Base-by-base conservation (phyloP, 306 rosid species). In the Casuarina equisetifolia region DNA sequence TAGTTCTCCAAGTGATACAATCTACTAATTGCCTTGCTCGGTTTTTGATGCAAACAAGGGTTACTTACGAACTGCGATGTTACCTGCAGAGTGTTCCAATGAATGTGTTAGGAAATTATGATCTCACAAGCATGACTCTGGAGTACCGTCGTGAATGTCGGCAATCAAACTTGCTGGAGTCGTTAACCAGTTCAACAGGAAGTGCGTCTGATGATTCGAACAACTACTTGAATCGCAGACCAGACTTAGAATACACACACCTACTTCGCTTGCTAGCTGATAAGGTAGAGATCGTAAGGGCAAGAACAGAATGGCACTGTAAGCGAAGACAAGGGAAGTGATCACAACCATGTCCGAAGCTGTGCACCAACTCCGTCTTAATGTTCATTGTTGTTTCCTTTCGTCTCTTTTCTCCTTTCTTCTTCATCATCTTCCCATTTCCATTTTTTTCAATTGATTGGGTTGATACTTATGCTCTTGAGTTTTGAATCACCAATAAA, bases 111-210 rank as follows among this genome's bases (percentile, higher is more conserved):
- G 87, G 86, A 74, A 84, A 90, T 45, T 88, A 76, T 72, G 75
- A 84, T 57, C 80, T 94, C 78, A 87, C 84, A 36, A 89, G 95
- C 86, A 84, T 94, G 91, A 94, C 97, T 0, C 72, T 94, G 81
- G 98, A 94, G 86, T 94, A 84, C 70, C 54, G 97, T 55, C 84
- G 97, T 38, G 98, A 94, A 86, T 94, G 97, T 9, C 85, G 82
- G 78, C 97, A 92, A 76, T 79, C 97, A 11, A 89, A 83, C 78
- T 68, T 87, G 81, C 81, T 94, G 4, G 98, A 94, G 75, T 92
- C 98, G 2, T 54, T 94, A 92, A 88, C 95, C 0, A 85, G 86
- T 73, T 86, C 92, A 48, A 87, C 91, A 43, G 52, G 78, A 48
- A 87, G 74, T 16, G 81, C 81, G 32, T 74, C 74, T 0, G 84